A percentile compares a stretch with the other conserved stretches of the same genome.
These are phyloP conservation scores for Brassica carinata DNA, from an alignment of 345 rosid genomes.

Conservation along the genomic window DNA sequence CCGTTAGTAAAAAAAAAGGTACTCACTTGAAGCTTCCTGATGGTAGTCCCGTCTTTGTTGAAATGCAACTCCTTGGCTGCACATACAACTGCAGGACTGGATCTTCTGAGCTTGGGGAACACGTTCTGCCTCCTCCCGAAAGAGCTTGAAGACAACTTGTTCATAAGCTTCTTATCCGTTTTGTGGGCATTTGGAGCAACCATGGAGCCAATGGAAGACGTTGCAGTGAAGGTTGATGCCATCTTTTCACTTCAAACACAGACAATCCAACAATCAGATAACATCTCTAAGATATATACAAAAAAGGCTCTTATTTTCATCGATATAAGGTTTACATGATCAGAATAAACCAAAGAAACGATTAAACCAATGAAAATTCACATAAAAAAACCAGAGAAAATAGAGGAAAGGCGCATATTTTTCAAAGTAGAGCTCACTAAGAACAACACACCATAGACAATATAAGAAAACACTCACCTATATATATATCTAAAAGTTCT, in stretches of 20 bases:
- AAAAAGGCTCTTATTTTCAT: background rate
- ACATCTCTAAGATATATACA: background rate
- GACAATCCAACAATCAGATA: constrained; percentile 21
- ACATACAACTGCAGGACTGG: constrained; percentile 55
- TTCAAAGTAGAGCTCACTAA: background rate
- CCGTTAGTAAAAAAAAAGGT: background rate
- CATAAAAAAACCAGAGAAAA: background rate
- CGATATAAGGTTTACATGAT: background rate
- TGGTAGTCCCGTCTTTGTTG: constrained; percentile 91
- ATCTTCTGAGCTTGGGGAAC: constrained; percentile 47
- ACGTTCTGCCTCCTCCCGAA: constrained; percentile 58
- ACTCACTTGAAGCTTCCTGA: constrained; percentile 87
- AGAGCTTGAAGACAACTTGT: constrained; percentile 59
- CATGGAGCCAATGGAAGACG: constrained; percentile 70
- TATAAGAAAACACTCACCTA: background rate
- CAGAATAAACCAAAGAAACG: background rate
- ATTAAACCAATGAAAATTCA: background rate
- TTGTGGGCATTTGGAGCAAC: constrained; percentile 58
- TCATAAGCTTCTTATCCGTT: constrained; percentile 60
- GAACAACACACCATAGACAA: background rate
- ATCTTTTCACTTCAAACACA: constrained; percentile 44
- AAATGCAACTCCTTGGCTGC: constrained; percentile 96
- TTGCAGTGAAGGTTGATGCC: constrained; percentile 78
- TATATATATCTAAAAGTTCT: no score
- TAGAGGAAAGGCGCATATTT: constrained; percentile 20